Evolutionary conservation across 164 flowering plant genomes (phyloP), one percentile per base, ranked within the genome.

Genomic region (Vitis amurensis): DNA sequence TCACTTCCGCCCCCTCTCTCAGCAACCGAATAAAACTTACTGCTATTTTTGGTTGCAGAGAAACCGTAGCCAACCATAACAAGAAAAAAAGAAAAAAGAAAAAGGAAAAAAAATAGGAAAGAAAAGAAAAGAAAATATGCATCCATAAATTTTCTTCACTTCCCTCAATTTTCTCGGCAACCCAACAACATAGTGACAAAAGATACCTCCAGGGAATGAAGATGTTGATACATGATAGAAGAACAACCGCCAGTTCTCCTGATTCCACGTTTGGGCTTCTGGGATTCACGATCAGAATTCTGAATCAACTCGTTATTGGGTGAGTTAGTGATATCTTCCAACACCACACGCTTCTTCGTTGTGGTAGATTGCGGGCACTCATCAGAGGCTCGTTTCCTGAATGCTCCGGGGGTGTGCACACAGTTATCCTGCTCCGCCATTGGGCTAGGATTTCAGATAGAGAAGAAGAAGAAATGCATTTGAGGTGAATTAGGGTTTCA

Each of bases 121-220:
- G 49, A 66, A 3, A 0, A 48, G 11, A 30, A 64, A 71, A 30
- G 8, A 9, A 64, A 57, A 55, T 3, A 48, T n/a, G 16, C 31
- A 1, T 10, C 0, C 56, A 44, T 37, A 37, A 37, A 37, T 37
- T 37, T 23, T 23, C 27, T 23, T 23, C 27, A 23, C 27, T 1
- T 23, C 27, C 27, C 27, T 23, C 27, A 23, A 23, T 23, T 23
- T 37, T 4, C 44, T 37, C 44, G 44, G 44, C 44, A 37, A 37
- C 7, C 44, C 0, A 37, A 37, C 44, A 37, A 37, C 4, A 37
- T 37, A 37, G 44, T 37, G 44, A 37, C 44, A 37, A 37, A 37
- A 37, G 44, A 8, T 75, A 87, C 91, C 94, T 89, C 94, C 81
- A 85, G 51, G 2, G 83, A 75, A 37, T 60, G 89, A 63, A 89